Evolutionary conservation across 2,329 filamentous ascomycete species (phyloP).

Genomic region (Alternaria dauci): DNA sequence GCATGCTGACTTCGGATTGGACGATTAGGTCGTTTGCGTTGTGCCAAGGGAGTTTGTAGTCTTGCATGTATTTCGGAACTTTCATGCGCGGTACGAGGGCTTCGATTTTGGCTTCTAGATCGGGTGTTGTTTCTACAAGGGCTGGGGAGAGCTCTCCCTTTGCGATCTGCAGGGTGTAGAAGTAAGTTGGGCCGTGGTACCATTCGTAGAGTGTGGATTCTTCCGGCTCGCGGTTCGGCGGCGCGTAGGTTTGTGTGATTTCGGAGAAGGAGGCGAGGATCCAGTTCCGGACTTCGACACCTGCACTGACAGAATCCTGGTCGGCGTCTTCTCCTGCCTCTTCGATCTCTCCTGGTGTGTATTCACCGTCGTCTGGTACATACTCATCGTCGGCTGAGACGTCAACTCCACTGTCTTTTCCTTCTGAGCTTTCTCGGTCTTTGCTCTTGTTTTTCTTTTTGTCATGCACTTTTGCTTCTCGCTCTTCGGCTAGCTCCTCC

Average conservation of each 20-base stretch:
- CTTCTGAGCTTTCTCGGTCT: constrained; percentile 12
- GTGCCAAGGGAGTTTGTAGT: constrained; percentile 25
- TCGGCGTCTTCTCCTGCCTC: constrained; percentile 24
- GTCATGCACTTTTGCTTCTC: constrained; percentile 2
- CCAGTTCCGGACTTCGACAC: constrained; percentile 26
- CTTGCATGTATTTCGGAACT: constrained; percentile 30
- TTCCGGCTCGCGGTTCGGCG: constrained; percentile 24
- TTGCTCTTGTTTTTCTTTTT: constrained; percentile 7
- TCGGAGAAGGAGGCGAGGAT: constrained; percentile 18
- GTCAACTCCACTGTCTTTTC: constrained; percentile 28
- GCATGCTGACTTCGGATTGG: constrained; percentile 26
- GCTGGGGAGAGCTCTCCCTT: constrained; percentile 10
- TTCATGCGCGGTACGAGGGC: constrained; percentile 22
- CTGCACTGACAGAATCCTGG: constrained; percentile 26
- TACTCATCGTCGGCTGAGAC: constrained; percentile 18
- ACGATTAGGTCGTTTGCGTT: constrained; percentile 25
- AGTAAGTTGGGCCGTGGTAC: constrained; percentile 33
- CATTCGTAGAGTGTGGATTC: constrained; percentile 25
- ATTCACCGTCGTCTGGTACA: constrained; percentile 13
- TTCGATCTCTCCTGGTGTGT: constrained; percentile 11
- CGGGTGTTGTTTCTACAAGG: constrained; percentile 18
- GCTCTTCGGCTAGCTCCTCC: constrained; percentile 15
- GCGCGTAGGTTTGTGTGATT: constrained; percentile 21
- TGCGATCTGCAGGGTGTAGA: constrained; percentile 20
- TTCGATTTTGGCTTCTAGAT: constrained; percentile 22